Evolutionary conservation across 768 basidiomycete species (phyloP), one percentile per base, ranked within the genome.

Genomic region (Suillus clintonianus): DNA sequence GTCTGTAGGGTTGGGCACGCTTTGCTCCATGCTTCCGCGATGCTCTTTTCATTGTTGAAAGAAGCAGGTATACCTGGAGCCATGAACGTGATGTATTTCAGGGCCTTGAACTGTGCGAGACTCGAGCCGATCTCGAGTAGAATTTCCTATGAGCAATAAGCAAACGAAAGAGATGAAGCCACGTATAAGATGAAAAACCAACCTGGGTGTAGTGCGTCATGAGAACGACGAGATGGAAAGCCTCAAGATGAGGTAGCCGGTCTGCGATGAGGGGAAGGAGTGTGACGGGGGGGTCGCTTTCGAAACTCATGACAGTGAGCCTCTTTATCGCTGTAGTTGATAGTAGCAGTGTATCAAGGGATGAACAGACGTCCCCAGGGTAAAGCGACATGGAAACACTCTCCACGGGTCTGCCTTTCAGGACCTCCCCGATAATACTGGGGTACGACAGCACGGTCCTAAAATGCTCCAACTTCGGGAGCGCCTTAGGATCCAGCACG

Each of bases 1-100:
- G 89, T 89, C 62, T 79, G 79, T 36, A 89, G 77, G 0, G 87
- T 86, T 4, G 86, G 85, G 71, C 88, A 89, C 30, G 82, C 81
- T 24, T 71, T 67, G 61, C 84, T 83, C 88, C 88, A 89, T 51
- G 74, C 68, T 53, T 74, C 74, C n/a, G 85, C 88, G 13, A 89
- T 81, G 64, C 75, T 73, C 17, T 77, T 76, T 69, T 89, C 88
- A 61, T 83, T 78, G 10, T 76, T 67, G 27, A 71, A 67, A 34
- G 68, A 58, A 53, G 61, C 34, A 19, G 45, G 48, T 24, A 45
- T 4, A 27, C 55, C 74, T 6, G 82, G 80, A 2, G 85, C 84
- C 80, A 89, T 86, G 69, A 87, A 86, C 9, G 87, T 88, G 24
- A 89, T 80, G 63, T 86, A 88, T 65, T 69, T 64, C 9, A 83